Evolutionary conservation across 1,139 yeast species (phyloP), one percentile per base, ranked within the genome.

Genomic region (Wickerhamomyces sp.): DNA sequence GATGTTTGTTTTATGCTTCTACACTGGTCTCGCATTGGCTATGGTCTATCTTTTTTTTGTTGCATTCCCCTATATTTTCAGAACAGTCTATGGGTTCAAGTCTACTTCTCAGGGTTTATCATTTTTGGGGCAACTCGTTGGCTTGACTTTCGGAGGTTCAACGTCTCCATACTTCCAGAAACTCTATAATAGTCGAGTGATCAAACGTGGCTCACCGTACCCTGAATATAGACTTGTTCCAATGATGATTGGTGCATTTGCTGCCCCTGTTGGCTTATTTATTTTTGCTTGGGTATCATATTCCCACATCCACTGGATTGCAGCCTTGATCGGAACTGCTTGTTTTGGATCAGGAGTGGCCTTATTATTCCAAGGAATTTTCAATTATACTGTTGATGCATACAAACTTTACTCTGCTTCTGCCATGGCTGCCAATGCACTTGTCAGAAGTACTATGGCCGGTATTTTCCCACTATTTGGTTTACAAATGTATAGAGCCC

Each of bases 391-490:
- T 33, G 79, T 79, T 7, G 82, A 79, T 57, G 75, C 83, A 0
- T 83, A 80, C 56, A 66, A 75, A 24, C 63, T 67, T 20, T 78
- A 72, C 46, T 79, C 89, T 10, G 95, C 96, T 0, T 78, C 89
- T 10, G 94, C 89, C 1, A 70, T 86, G 59, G 95, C 94, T 6
- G 89, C 90, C 10, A 85, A 81, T 57, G 78, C 86, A 26, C 72
- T 86, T 45, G 64, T 81, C 40, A 71, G 96, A 55, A 80, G 85
- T 41, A 52, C 75, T 3, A 65, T 82, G 65, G 88, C 89, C 5
- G 84, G 86, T 7, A 76, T 83, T 1, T 85, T 88, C 63, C 95
- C 95, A 2, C 63, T 87, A 30, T 86, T 86, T 59, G 78, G 83
- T 3, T 66, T 75, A 19, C 75, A 75, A 42, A 65, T 84, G 67